Evolutionary conservation across 179 eudicot species (phyloP).

Genomic region (Corrigiola litoralis): DNA sequence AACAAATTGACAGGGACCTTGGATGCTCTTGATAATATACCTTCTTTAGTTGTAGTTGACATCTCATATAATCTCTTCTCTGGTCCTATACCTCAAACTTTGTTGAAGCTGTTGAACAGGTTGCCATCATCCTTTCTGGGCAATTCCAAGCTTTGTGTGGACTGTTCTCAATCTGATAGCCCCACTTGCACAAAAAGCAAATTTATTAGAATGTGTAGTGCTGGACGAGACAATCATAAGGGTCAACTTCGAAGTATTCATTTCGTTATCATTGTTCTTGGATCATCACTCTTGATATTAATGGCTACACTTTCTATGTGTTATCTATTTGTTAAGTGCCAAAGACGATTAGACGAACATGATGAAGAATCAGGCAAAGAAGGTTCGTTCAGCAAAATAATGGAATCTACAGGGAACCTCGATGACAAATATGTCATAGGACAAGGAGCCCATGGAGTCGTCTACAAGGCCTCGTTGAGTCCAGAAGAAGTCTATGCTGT

Average conservation of each 20-base stretch:
- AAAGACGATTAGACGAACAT: constrained; percentile 19
- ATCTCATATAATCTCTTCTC: constrained; percentile 58
- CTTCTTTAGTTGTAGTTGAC: constrained; percentile 40
- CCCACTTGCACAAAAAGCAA: constrained; percentile 21
- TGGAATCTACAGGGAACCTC: constrained; percentile 64
- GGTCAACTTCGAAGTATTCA: constrained; percentile 14
- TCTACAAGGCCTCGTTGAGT: constrained; percentile 58
- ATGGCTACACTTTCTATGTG: constrained; percentile 30
- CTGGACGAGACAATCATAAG: constrained; percentile 10
- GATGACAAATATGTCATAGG: constrained; percentile 60
- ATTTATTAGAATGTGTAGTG: constrained; percentile 33
- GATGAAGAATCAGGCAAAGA: constrained; percentile 34
- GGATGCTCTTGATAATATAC: constrained; percentile 31
- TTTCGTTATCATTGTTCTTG: constrained; percentile 44
- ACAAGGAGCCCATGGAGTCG: constrained; percentile 84
- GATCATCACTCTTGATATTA: constrained; percentile 32
- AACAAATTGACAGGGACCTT: constrained; percentile 64
- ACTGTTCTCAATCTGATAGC: constrained; percentile 26
- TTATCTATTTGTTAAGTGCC: constrained; percentile 21
- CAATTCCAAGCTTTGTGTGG: constrained; percentile 52
- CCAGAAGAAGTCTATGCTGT: constrained; percentile 59
- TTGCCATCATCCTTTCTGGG: constrained; percentile 47
- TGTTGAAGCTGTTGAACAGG: constrained; percentile 36
- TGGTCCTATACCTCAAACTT: constrained; percentile 54
- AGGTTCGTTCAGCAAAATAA: constrained; percentile 43